Evolutionary conservation across 1,284 basidiomycete species (phyloP), one percentile per base, ranked within the genome.

Genomic region (Pterulicium gracile): DNA sequence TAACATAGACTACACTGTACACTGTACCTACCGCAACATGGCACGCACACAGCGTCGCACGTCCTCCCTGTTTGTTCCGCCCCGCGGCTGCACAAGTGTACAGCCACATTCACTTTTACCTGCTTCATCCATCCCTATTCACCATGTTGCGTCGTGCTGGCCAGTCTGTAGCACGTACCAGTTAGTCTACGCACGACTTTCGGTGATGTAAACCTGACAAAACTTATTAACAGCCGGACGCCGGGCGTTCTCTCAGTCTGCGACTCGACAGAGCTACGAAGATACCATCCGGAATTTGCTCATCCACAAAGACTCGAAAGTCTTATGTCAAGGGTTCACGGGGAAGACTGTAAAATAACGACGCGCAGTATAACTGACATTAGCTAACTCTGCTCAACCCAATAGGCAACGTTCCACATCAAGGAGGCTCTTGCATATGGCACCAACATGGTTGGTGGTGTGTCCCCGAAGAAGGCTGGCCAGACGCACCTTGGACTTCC

Each of bases 381-480:
- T 46, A 42, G 44, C 34, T 15, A 35, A 41, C 18, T 41, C 7
- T 36, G 43, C 46, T 21, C 47, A 12, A 47, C 21, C n/a, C n/a
- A n/a, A n/a, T 55, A 97, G 93, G 95, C 85, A 57, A 98, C 95
- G 56, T 99, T 98, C 79, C 96, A 99, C 75, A 82, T 83, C 54
- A 86, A 79, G 62, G 93, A 98, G 67, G 93, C 96, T 43, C 69
- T 98, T 53, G 89, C 81, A 44, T 98, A 92, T 63, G 94, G 94
- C 24, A 98, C 96, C 50, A 88, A 87, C 51, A 92, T 98, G 81
- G 91, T 99, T 50, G 96, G 95, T 50, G 96, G 96, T 60, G 93
- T 96, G 47, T 94, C 91, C 32, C 96, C 95, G 45, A 96, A 90
- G 72, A 98, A 98, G 69, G 96, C 94, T 46, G 96, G 96, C 24